Evolutionary conservation across 2,329 filamentous ascomycete genomes (phyloP).

Genomic region (Periconia macrospinosa): DNA sequence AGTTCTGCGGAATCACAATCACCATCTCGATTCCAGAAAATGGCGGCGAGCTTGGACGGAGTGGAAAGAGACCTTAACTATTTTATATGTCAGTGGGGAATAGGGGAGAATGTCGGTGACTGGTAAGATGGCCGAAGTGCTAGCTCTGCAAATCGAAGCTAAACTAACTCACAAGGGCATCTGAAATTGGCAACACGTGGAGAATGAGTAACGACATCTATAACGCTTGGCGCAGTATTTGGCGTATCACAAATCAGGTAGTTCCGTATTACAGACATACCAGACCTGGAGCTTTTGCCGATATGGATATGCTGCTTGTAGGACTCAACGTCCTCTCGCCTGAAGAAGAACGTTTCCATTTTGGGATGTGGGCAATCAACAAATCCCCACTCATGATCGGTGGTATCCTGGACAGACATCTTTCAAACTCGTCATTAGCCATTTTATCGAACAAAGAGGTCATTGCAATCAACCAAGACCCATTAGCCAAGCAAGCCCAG

Average conservation of each 20-base stretch:
- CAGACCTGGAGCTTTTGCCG: conserved; percentile 28
- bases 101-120: conserved; percentile 36
- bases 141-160: not conserved
- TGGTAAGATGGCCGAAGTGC: conserved; percentile 18
- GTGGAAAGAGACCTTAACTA: conserved; percentile 39
- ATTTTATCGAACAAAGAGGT: conserved; percentile 55
- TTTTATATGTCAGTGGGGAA: conserved; percentile 44
- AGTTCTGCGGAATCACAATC: conserved; percentile 29
- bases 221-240: conserved; percentile 37
- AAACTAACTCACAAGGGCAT: conserved; percentile 18
- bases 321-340: conserved; percentile 41
- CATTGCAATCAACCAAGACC: conserved; percentile 62
- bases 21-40: conserved; percentile 31
- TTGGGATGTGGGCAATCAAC: conserved; percentile 51
- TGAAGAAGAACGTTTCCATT: conserved; percentile 48
- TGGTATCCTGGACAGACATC: conserved; percentile 38
- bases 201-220: conserved; percentile 41
- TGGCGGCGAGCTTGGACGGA: conserved; percentile 26
- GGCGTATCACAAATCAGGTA: conserved; percentile 37
- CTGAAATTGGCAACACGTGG: conserved; percentile 40
- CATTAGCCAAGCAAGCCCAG: conserved; percentile 54
- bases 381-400: conserved; percentile 51
- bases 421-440: conserved; percentile 15
- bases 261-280: conserved; percentile 35
- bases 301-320: conserved; percentile 51